Conservation (phyloP, 2,329 filamentous ascomycete species). For the Ilyonectria mors-panacis region DNA sequence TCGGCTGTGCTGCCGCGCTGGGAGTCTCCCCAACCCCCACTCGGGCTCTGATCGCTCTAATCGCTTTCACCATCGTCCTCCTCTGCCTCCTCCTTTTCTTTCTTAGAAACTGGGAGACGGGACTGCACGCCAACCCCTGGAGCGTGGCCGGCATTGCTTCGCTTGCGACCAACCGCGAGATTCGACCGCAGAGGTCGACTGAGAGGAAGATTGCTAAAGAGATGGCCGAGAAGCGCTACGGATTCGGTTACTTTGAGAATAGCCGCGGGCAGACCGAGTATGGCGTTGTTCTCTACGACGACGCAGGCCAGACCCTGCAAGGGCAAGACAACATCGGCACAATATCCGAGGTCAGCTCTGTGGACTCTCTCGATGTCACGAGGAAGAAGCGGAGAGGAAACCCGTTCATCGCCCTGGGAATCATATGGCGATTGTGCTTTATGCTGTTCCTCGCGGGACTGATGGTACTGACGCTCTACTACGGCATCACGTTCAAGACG, state of each 20-base stretch:
- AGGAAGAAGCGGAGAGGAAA: slow-evolving; percentile 32
- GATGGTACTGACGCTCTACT: slow-evolving; percentile 58
- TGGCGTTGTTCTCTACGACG: slow-evolving; percentile 45
- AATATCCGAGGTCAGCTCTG: slow-evolving; percentile 39
- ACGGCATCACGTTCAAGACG: slow-evolving; percentile 51
- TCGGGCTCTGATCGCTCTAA: slow-evolving; percentile 36
- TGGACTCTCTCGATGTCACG: slow-evolving; percentile 22
- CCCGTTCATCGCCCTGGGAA: slow-evolving; percentile 56
- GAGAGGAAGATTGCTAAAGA: slow-evolving; percentile 44
- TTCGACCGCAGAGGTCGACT: slow-evolving; percentile 38
- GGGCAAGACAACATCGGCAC: background rate
- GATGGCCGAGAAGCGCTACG: slow-evolving; percentile 46
- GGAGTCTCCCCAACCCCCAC: slow-evolving; percentile 42
- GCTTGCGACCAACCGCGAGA: slow-evolving; percentile 42
- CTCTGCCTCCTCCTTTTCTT: slow-evolving; percentile 41
- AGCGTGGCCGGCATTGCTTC: slow-evolving; percentile 48
- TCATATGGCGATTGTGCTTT: slow-evolving; percentile 55
- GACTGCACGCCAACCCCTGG: slow-evolving; percentile 52
- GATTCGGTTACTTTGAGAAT: slow-evolving; percentile 46
- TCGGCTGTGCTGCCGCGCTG: slow-evolving; percentile 43
- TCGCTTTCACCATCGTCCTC: slow-evolving; percentile 38
- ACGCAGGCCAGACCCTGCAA: slow-evolving; percentile 33
- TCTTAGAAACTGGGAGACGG: slow-evolving; percentile 43
- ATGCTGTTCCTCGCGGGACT: slow-evolving; percentile 53
- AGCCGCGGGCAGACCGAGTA: slow-evolving; percentile 40